A percentile compares a stretch with the other conserved stretches of the same genome.
Evolutionary conservation across 2,329 filamentous ascomycete species (phyloP).

Genomic region (Cercospora sp.): DNA sequence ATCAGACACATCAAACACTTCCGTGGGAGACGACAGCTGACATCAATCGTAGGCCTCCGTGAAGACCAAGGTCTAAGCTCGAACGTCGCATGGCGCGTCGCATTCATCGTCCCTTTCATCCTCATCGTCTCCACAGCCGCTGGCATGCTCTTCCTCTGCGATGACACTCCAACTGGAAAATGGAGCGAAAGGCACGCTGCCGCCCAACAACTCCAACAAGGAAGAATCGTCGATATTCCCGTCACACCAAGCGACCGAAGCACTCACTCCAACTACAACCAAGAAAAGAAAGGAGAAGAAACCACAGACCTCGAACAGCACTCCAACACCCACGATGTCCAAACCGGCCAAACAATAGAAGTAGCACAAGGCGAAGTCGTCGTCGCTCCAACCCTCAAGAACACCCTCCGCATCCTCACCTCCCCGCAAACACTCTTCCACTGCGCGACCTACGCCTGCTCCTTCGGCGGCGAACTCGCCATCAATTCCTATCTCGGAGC

Average conservation of each 20-base stretch:
- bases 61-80: slow-evolving; percentile 58
- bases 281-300: slow-evolving; percentile 45
- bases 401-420: slow-evolving; percentile 62
- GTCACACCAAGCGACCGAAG: slow-evolving; percentile 31
- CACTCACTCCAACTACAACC: slow-evolving; percentile 51
- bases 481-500: slow-evolving; percentile 62
- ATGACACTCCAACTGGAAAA: slow-evolving; percentile 76
- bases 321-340: slow-evolving; percentile 39
- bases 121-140: slow-evolving; percentile 68
- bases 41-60: slow-evolving; percentile 53
- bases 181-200: slow-evolving; percentile 71
- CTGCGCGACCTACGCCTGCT: slow-evolving; percentile 58
- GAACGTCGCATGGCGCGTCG: slow-evolving; percentile 76
- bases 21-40: neutral
- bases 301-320: neutral
- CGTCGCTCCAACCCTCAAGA: slow-evolving; percentile 60
- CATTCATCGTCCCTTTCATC: slow-evolving; percentile 81
- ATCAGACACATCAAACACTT: neutral
- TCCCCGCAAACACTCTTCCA: slow-evolving; percentile 59
- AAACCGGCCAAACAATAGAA: slow-evolving; percentile 55
- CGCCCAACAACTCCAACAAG: slow-evolving; percentile 53
- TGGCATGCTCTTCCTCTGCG: slow-evolving; percentile 70
- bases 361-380: slow-evolving; percentile 62
- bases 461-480: slow-evolving; percentile 61
- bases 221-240: slow-evolving; percentile 40